Evolutionary conservation across 2,329 filamentous ascomycete genomes (phyloP).

Genomic region (Penicillium digitatum): DNA sequence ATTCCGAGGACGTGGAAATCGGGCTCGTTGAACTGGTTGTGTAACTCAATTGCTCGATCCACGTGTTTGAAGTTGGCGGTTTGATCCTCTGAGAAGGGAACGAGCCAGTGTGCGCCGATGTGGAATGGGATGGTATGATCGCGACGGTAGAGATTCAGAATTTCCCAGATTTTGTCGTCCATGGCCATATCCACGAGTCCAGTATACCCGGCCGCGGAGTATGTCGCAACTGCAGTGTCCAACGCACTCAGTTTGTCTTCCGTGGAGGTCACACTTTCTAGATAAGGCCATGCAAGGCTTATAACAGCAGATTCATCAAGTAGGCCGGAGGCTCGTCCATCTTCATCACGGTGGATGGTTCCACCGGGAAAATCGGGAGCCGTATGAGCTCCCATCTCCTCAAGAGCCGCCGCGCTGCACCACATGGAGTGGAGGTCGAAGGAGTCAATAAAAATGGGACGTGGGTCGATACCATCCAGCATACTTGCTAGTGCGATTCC

Average conservation of each 20-base stretch:
- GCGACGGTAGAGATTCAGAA: conserved; percentile 40
- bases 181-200: conserved; percentile 52
- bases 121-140: conserved; percentile 40
- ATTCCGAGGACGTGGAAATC: conserved; percentile 47
- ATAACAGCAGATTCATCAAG: conserved; percentile 47
- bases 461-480: conserved; percentile 48
- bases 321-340: conserved; percentile 45
- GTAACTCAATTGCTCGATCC: conserved; percentile 44
- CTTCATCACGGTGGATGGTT: conserved; percentile 44
- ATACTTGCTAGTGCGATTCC: conserved; percentile 45
- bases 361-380: conserved; percentile 46
- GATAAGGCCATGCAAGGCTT: conserved; percentile 46
- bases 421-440: conserved; percentile 52
- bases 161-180: conserved; percentile 49
- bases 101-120: conserved; percentile 49
- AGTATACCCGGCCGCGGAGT: conserved; percentile 47
- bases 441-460: conserved; percentile 49
- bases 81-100: conserved; percentile 41
- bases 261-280: conserved; percentile 42
- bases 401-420: conserved; percentile 48
- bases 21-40: conserved; percentile 41
- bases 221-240: conserved; percentile 41
- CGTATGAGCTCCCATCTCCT: conserved; percentile 43
- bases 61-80: conserved; percentile 43
- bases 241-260: conserved; percentile 45